Evolutionary conservation across 768 basidiomycete species (phyloP).

Genomic region (Termitomyces sp.): DNA sequence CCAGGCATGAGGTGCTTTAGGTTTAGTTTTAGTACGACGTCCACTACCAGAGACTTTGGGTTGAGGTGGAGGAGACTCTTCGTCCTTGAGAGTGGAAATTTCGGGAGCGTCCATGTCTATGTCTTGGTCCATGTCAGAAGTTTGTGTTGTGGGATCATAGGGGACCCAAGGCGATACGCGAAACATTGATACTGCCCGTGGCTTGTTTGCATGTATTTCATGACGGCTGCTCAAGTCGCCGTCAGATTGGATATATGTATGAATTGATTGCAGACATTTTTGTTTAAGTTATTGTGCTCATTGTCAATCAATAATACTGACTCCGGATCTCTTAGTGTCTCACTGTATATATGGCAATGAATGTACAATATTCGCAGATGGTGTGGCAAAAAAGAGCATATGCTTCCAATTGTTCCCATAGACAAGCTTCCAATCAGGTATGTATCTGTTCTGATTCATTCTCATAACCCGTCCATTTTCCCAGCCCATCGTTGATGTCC

Average conservation of each 20-base stretch:
- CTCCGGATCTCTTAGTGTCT: neutral
- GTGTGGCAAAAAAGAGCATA: neutral
- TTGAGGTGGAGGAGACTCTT: conserved; percentile 63
- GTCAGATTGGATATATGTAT: conserved; percentile 12
- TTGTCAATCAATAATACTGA: neutral
- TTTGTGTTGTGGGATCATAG: conserved; percentile 39
- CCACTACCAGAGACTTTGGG: conserved; percentile 26
- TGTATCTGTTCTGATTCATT: conserved; percentile 34
- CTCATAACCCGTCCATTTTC: conserved; percentile 69
- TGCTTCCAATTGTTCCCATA: neutral
- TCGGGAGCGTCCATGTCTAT: conserved; percentile 77
- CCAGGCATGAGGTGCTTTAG: conserved; percentile 16
- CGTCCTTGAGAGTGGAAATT: conserved; percentile 75
- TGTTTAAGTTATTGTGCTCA: neutral
- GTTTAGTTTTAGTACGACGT: conserved; percentile 14
- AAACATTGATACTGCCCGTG: conserved; percentile 41
- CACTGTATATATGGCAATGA: neutral
- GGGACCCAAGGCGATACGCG: conserved; percentile 62
- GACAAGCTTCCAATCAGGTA: conserved; percentile 2
- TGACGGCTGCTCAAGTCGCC: conserved; percentile 9
- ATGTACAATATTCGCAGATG: neutral
- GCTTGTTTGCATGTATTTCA: conserved; percentile 37
- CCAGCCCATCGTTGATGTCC: conserved; percentile 50
- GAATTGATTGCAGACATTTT: conserved; percentile 15
- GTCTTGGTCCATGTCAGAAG: conserved; percentile 38